Conservation (phyloP, 257 asterid genomes). For the Solanum chaucha region DNA sequence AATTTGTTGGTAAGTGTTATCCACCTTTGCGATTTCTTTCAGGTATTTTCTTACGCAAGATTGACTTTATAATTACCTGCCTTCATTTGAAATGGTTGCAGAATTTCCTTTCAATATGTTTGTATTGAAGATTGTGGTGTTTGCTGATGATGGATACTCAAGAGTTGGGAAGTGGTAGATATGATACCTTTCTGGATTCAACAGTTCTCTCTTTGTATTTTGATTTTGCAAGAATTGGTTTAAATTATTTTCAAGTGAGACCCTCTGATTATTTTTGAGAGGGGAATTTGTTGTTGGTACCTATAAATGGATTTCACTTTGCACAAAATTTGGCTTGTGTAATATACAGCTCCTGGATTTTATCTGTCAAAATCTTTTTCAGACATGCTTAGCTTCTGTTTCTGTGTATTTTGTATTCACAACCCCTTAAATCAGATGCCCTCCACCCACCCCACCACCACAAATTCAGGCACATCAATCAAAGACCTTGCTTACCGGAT, state of each 20-base stretch:
- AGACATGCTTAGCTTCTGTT: not conserved
- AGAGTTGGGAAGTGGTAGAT: constrained; percentile 25
- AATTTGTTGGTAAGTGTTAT: constrained; percentile 26
- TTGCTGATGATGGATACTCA: constrained; percentile 25
- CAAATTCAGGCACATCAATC: not conserved
- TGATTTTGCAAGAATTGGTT: constrained; percentile 16
- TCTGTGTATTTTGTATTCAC: not conserved
- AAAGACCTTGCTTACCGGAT: not conserved
- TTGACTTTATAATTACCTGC: constrained; percentile 1
- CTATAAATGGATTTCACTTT: constrained; percentile 19
- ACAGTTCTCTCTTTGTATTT: constrained; percentile 18
- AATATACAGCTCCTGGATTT: not conserved
- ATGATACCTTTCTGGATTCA: constrained; percentile 14
- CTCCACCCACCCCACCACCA: not conserved
- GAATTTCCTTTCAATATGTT: constrained; percentile 10
- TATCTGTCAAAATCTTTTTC: not conserved
- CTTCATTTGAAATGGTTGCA: constrained; percentile 27
- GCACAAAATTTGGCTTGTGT: constrained; percentile 17
- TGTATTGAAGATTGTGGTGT: constrained; percentile 30
- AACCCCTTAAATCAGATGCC: not conserved
- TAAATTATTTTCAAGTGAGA: constrained; percentile 28
- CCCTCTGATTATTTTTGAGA: constrained; percentile 26
- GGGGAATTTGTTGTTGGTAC: constrained; percentile 21
- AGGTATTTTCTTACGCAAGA: not conserved
- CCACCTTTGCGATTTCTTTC: not conserved